Base-by-base conservation (phyloP, 306 rosid genomes). In the Vigna hirtella region DNA sequence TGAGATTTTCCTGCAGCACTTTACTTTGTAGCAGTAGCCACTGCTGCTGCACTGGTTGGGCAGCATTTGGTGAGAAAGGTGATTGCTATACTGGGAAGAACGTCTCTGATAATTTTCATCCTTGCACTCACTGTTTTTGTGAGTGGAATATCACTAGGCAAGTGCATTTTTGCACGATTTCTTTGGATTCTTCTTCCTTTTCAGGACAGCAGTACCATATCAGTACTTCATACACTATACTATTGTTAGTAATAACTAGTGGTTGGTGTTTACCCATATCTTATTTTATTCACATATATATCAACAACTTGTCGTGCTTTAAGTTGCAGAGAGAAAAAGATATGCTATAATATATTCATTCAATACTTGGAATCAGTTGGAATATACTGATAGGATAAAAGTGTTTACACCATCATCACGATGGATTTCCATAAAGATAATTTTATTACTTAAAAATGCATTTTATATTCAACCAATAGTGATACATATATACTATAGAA, bases 91-190 rank as follows among this genome's bases (percentile, higher is more conserved):
- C 36, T 90, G 11, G 91, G 93, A 17, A 85, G 96, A 81, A 81
- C 91, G 40, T 90, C 96, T 14, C 70, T 90, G 32, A 83, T 90
- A 72, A 82, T 90, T 78, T 90, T 90, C 89, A 90, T 90, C 51
- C 84, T 90, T 14, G 85, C 96, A n/a, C 56, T 76, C 77, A 90
- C 96, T 1, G 82, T 90, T 53, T 83, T 90, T 42, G 77, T 85
- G 15, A 90, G 93, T 81, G 96, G 93, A 71, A 82, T 90, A 63
- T 30, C 55, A 52, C 78, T 82, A 82, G 85, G 85, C 61, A 82
- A 82, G 82, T 71, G n/a, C 26, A 8, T 2, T 40, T 26, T 50
- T 58, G 34, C 3, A 8, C 15, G 12, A 64, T 4, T 40, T 55
- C 32, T 66, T 40, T 53, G 40, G 58, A 48, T 69, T 69, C 28